phyloP scores from a whole-genome alignment of 1,284 basidiomycete species.

The Ceraceosorus bombacis region DNA sequence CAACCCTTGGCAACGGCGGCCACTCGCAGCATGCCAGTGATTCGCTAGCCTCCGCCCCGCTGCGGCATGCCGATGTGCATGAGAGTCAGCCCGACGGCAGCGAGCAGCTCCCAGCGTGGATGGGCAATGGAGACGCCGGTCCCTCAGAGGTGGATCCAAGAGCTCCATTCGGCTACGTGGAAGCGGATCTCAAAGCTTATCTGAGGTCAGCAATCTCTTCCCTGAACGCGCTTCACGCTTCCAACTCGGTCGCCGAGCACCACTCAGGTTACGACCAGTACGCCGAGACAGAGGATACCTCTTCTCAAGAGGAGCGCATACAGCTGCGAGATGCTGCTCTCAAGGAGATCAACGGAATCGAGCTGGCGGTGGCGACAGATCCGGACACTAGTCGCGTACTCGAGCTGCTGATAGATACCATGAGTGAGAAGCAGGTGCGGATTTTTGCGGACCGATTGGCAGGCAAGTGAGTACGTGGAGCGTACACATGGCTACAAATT shows the following conservation, averaged over 20 bases:
- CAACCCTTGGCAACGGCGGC: too few relatives aligned
- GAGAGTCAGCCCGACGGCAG: not conserved
- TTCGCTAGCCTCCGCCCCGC: not conserved
- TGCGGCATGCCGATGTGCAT: not conserved
- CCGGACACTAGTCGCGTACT: conserved; percentile 40
- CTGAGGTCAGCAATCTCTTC: conserved; percentile 23
- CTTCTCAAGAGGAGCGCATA: conserved; percentile 26
- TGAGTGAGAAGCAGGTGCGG: conserved; percentile 32
- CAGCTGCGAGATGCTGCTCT: conserved; percentile 38
- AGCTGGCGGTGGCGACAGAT: conserved; percentile 41
- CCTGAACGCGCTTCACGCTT: conserved; percentile 19
- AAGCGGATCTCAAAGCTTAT: conserved; percentile 39
- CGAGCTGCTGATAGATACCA: conserved; percentile 29
- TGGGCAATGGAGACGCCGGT: not conserved
- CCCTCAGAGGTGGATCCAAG: conserved; percentile 1
- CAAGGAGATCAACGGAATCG: conserved; percentile 40
- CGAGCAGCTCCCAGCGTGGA: not conserved
- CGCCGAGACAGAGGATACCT: conserved; percentile 12
- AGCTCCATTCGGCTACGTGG: conserved; percentile 42
- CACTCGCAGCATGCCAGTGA: too few relatives aligned
- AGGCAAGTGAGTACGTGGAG: conserved; percentile 20
- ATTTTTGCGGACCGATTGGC: conserved; percentile 42
- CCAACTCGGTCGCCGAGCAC: conserved; percentile 21
- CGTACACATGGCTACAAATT: not conserved
- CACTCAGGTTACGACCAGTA: conserved; percentile 7